Percentiles rank a stretch among this genome's conserved stretches.
These are phyloP conservation scores for Aegilops bicornis DNA, from an alignment of 176 grass and related monocot species.

Conservation along the genomic window DNA sequence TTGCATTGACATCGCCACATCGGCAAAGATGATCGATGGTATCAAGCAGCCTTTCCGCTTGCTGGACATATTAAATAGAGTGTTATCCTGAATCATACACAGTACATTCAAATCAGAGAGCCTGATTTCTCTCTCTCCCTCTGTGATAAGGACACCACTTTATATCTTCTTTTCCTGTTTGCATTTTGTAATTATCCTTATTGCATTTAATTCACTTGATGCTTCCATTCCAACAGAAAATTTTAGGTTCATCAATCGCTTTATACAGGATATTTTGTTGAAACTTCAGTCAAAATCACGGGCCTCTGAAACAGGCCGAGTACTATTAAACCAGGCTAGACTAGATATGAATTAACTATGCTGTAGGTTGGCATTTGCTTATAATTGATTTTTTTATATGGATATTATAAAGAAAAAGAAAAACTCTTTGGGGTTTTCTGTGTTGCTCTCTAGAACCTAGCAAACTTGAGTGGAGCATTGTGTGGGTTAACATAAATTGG, in stretches of 20 bases:
- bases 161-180: constrained; percentile 19
- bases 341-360: background rate
- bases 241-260: background rate
- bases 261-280: constrained; percentile 2
- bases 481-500: background rate
- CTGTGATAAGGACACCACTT: background rate
- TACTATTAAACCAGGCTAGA: background rate
- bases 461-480: background rate
- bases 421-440: background rate
- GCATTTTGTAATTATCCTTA: background rate
- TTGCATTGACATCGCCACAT: background rate
- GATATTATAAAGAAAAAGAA: background rate
- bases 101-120: constrained; percentile 6
- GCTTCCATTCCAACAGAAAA: constrained; percentile 29
- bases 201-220: constrained; percentile 26
- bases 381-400: constrained; percentile 6
- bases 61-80: constrained; percentile 11
- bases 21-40: background rate
- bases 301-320: constrained; percentile 1
- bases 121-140: background rate
- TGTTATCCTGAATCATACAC: constrained; percentile 9
- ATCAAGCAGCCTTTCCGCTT: constrained; percentile 19
- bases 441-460: background rate
- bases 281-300: constrained; percentile 11
- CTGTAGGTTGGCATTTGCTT: constrained; percentile 12